A percentile compares a stretch with the other conserved stretches of the same genome.
These are phyloP conservation scores for Pachysandra terminalis DNA, from an alignment of 164 flowering plant species.

Conservation along the genomic window DNA sequence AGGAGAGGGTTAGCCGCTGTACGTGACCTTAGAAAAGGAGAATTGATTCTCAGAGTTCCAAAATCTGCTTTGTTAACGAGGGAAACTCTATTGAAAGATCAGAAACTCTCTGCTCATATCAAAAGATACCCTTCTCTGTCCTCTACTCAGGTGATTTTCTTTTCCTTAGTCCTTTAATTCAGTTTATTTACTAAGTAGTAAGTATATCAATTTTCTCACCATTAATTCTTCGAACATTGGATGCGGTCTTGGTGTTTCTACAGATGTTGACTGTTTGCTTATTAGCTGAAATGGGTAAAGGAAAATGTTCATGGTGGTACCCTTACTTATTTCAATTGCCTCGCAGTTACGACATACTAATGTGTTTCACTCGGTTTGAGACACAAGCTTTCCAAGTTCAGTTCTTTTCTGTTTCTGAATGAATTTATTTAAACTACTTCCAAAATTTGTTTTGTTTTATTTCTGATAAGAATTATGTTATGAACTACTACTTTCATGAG, in stretches of 20 bases:
- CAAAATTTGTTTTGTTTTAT: constrained; percentile 22
- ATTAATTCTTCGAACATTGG: not conserved
- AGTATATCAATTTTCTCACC: not conserved
- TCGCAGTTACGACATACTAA: constrained; percentile 48
- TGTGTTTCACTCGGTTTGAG: constrained; percentile 61
- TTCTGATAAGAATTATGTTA: not conserved
- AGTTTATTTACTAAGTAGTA: not conserved
- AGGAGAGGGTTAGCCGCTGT: constrained; percentile 78
- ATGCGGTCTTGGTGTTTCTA: constrained; percentile 3
- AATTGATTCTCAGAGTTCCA: constrained; percentile 72
- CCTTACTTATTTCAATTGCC: constrained; percentile 77
- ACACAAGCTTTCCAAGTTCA: constrained; percentile 71
- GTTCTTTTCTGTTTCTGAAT: too few relatives aligned
- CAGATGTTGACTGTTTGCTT: constrained; percentile 69
- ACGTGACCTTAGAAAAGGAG: constrained; percentile 56
- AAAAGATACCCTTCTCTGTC: constrained; percentile 40
- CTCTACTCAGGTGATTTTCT: constrained; percentile 52
- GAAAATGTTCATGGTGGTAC: constrained; percentile 67
- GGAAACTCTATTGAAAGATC: constrained; percentile 38
- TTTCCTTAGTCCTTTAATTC: not conserved
- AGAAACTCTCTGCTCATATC: constrained; percentile 35
- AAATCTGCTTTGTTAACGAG: constrained; percentile 56
- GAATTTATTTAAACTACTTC: too few relatives aligned
- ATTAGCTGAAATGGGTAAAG: constrained; percentile 73
- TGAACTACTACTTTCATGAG: not conserved